These are phyloP conservation scores for Amanita inopinata DNA, from an alignment of 768 basidiomycete species.

Conservation along the genomic window DNA sequence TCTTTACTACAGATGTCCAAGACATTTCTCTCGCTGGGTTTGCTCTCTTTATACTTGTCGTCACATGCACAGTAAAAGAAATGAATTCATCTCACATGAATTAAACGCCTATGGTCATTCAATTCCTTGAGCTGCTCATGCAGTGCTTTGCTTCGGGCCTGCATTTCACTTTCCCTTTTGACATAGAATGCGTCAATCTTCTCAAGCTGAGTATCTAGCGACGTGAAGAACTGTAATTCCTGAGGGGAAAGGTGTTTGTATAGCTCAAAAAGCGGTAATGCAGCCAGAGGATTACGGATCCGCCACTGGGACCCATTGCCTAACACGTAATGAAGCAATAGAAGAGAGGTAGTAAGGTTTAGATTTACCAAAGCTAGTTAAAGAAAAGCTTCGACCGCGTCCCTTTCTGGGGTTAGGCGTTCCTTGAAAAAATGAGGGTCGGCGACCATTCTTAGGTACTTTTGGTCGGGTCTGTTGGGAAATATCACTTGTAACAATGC, in stretches of 20 bases:
- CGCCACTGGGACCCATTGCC: not conserved
- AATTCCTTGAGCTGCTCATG: conserved; percentile 69
- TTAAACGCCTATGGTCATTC: conserved; percentile 51
- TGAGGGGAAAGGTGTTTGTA: conserved; percentile 46
- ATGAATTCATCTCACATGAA: conserved; percentile 35
- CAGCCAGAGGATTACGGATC: conserved; percentile 10
- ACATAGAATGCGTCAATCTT: conserved; percentile 83
- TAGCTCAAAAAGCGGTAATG: conserved; percentile 34
- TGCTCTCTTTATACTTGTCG: not conserved
- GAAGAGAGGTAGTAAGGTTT: not conserved
- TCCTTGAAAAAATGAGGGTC: conserved; percentile 5
- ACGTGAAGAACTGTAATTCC: conserved; percentile 66
- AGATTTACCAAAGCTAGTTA: conserved; percentile 8
- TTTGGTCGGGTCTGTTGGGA: too few species aligned
- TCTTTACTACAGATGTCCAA: conserved; percentile 8
- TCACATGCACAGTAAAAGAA: not conserved
- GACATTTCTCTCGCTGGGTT: conserved; percentile 2
- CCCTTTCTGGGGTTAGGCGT: not conserved
- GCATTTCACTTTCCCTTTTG: conserved; percentile 58
- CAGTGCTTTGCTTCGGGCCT: conserved; percentile 34
- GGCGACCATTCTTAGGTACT: too few species aligned
- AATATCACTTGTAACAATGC: too few species aligned
- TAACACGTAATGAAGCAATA: not conserved
- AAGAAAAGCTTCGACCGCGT: conserved; percentile 2
- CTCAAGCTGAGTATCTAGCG: conserved; percentile 69